Percentiles rank a stretch among this genome's conserved stretches.
Conservation (phyloP, 805 yeast genomes). For the Ogataea haglerorum region DNA sequence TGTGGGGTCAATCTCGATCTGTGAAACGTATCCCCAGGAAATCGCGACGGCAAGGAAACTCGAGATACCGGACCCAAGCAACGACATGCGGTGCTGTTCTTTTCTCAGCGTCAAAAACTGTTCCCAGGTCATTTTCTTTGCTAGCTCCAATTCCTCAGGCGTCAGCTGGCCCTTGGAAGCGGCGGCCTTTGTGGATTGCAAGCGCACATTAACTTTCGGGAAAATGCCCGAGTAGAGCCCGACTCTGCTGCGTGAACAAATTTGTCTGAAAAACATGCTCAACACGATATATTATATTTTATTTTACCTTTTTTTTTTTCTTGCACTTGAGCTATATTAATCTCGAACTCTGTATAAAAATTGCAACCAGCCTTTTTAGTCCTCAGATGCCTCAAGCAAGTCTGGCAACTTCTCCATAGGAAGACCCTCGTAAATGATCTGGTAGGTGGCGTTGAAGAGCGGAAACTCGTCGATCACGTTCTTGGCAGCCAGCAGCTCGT, state of each 20-base stretch:
- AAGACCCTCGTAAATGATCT: slow-evolving; percentile 72
- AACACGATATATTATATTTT: background rate
- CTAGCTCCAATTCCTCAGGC: slow-evolving; percentile 21
- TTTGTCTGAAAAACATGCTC: slow-evolving; percentile 2
- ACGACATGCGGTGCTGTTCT: slow-evolving; percentile 67
- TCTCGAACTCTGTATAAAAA: background rate
- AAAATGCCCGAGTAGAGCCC: slow-evolving; percentile 1
- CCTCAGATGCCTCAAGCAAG: slow-evolving; percentile 50
- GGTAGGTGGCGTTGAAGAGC: slow-evolving; percentile 73
- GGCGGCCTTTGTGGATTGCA: slow-evolving; percentile 4
- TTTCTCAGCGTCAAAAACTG: slow-evolving; percentile 75
- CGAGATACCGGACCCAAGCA: slow-evolving; percentile 63
- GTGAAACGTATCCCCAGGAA: slow-evolving; percentile 76
- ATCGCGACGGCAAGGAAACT: slow-evolving; percentile 60
- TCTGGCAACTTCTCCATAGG: slow-evolving; percentile 74
- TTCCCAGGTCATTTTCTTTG: slow-evolving; percentile 59
- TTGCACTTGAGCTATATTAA: background rate
- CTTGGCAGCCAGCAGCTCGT: slow-evolving; percentile 65
- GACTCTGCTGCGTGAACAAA: slow-evolving; percentile 1
- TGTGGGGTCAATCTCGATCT: slow-evolving; percentile 83
- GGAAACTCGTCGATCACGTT: slow-evolving; percentile 71
- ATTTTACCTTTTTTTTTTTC: background rate
- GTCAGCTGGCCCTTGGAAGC: slow-evolving; percentile 15
- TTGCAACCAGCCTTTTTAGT: slow-evolving; percentile 12
- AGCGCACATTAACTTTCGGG: slow-evolving; percentile 3